Evolutionary conservation across 2,329 filamentous ascomycete genomes (phyloP), one percentile per base, ranked within the genome.

Genomic region (Diaporthe velutina): DNA sequence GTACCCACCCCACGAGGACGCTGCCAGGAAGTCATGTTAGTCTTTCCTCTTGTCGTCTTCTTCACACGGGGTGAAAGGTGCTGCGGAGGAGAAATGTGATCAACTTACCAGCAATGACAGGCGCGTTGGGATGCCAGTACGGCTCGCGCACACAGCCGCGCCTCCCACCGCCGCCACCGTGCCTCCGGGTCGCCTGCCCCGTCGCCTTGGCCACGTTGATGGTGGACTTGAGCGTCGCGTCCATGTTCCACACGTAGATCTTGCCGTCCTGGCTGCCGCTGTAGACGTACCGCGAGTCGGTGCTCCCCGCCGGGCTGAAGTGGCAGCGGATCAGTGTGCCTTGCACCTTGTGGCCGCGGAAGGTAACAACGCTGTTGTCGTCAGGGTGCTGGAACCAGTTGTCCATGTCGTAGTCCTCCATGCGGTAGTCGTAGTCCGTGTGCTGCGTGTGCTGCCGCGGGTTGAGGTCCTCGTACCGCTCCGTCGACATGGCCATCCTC

Each of bases 271-370:
- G 92, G 79, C 94, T 97, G 30, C 97, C 97, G 28, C 93, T 94
- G 84, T 98, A 98, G 30, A 99, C 95, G 81, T 98, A 98, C 79
- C 95, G 90, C 12, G 94, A 95, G 81, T 98, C 94, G 2, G 95
- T 96, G 80, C 94, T 96, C 15, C 90, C 91, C 0, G 95, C 92
- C 0, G 97, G 97, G 42, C 94, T 97, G 84, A 99, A 99, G 84
- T 98, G 96, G 80, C 97, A 98, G 76, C 97, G 90, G 78, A 98
- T 98, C 54, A 98, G 88, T 1, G 97, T 98, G 80, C 95, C 93
- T 76, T 97, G 89, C 17, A 99, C 95, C 76, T 90, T 91, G 84
- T 99, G 97, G 13, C 96, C 96, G 35, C 95, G 91, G 88, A 97
- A 98, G 0, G 96, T 98, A 61, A 98, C 97, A 3, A 98, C 86